A percentile compares a stretch with the other conserved stretches of the same genome.
phyloP scores from a whole-genome alignment of 2,329 filamentous ascomycete genomes.

The Hypoxylon sp. region DNA sequence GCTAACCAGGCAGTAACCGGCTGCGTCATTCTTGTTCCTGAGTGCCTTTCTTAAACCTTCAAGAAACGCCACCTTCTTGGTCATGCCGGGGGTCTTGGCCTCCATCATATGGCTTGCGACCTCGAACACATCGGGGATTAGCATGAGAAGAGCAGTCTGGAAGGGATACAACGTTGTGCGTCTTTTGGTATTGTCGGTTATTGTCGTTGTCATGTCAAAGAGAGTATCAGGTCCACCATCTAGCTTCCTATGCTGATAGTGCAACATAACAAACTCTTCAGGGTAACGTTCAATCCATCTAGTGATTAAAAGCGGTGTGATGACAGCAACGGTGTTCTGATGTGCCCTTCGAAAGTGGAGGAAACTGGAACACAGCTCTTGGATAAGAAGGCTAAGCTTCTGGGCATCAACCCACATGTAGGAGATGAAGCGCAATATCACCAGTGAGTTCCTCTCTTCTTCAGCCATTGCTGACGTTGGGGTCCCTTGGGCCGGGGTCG shows the following conservation, averaged over 20 bases:
- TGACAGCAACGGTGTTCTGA: conserved; percentile 74
- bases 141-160: conserved; percentile 73
- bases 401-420: conserved; percentile 75
- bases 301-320: conserved; percentile 73
- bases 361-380: conserved; percentile 77
- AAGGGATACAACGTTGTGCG: conserved; percentile 72
- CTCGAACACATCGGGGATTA: conserved; percentile 78
- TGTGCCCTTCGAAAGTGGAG: conserved; percentile 75
- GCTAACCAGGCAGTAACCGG: conserved; percentile 75
- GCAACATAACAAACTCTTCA: conserved; percentile 74
- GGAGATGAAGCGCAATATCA: conserved; percentile 71
- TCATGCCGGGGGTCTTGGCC: conserved; percentile 72
- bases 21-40: conserved; percentile 75
- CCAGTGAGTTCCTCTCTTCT: conserved; percentile 67
- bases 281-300: conserved; percentile 77
- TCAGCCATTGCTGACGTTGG: conserved; percentile 60
- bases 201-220: conserved; percentile 77
- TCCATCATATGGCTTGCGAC: conserved; percentile 77
- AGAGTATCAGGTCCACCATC: conserved; percentile 76
- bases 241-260: conserved; percentile 72
- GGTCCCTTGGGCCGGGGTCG: conserved; percentile 58
- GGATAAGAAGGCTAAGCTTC: conserved; percentile 73
- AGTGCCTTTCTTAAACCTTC: conserved; percentile 74
- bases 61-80: conserved; percentile 76
- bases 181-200: conserved; percentile 70